Conservation (phyloP, 2,329 filamentous ascomycete genomes). For the Elsinoe fawcettii region DNA sequence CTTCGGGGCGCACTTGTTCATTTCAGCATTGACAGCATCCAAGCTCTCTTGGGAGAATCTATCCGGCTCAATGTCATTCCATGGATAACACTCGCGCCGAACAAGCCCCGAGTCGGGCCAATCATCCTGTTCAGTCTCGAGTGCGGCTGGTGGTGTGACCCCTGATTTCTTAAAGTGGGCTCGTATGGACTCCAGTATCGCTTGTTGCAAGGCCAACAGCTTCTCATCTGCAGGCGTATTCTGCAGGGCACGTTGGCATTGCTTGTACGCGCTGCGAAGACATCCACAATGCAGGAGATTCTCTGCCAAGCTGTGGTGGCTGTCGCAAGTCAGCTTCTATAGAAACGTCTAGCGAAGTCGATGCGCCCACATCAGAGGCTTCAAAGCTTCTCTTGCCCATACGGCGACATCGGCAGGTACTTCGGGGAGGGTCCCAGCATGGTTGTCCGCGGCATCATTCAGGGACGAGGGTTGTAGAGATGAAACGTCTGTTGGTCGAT, state of each 20-base stretch:
- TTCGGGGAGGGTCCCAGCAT: background rate
- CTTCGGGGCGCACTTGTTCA: constrained; percentile 65
- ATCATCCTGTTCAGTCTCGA: constrained; percentile 27
- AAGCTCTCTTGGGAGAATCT: constrained; percentile 50
- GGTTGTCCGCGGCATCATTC: background rate
- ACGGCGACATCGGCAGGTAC: background rate
- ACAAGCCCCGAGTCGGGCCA: constrained; percentile 64
- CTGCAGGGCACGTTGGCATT: constrained; percentile 55
- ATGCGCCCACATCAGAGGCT: background rate
- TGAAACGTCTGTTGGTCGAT: background rate
- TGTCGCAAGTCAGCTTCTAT: background rate
- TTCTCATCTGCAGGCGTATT: constrained; percentile 49
- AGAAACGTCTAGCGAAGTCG: background rate
- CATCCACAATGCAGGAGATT: constrained; percentile 56
- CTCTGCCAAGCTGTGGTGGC: constrained; percentile 31
- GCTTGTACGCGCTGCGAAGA: constrained; percentile 57
- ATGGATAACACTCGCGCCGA: constrained; percentile 56
- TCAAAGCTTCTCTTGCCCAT: constrained; percentile 1
- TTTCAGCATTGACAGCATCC: constrained; percentile 60
- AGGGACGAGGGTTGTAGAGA: background rate
- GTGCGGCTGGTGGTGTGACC: constrained; percentile 4
- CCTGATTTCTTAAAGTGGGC: background rate
- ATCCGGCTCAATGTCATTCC: constrained; percentile 55
- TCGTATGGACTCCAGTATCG: constrained; percentile 37
- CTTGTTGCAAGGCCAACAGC: constrained; percentile 46